Percentiles rank a stretch among this genome's conserved stretches.
phyloP scores from a whole-genome alignment of 345 rosid species.

The Dovyalis caffra region DNA sequence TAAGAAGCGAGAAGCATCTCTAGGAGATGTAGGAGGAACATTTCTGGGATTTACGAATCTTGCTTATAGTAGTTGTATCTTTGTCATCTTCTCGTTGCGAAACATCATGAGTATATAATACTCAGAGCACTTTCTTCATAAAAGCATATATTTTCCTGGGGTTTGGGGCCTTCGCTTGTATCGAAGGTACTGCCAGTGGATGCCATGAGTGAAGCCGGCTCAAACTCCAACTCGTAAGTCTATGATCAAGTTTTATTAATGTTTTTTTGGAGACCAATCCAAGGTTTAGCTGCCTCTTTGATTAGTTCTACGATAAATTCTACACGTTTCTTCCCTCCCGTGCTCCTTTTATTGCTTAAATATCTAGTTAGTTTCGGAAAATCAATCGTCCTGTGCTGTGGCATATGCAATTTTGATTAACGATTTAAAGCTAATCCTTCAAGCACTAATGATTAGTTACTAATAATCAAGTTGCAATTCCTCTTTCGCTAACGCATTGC shows the following conservation, averaged over 20 bases:
- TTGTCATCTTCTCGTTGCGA: constrained; percentile 56
- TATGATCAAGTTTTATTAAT: neutral
- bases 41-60: constrained; percentile 38
- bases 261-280: neutral
- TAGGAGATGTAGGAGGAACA: constrained; percentile 35
- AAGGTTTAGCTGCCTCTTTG: neutral
- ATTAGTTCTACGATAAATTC: too few relatives aligned
- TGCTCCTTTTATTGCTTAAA: too few relatives aligned
- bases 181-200: constrained; percentile 30
- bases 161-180: constrained; percentile 20
- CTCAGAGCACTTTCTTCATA: constrained; percentile 16
- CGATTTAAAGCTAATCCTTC: too few relatives aligned
- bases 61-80: constrained; percentile 15
- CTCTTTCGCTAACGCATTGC: too few relatives aligned
- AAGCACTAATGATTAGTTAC: too few relatives aligned
- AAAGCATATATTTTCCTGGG: constrained; percentile 26
- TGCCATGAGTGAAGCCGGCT: constrained; percentile 36
- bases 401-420: neutral
- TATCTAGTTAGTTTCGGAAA: neutral
- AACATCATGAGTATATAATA: constrained; percentile 21
- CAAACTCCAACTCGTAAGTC: constrained; percentile 23
- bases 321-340: too few relatives aligned
- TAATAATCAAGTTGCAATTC: too few relatives aligned
- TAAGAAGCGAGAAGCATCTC: constrained; percentile 40
- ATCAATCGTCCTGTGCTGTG: neutral